These are phyloP conservation scores for Alternaria longipes DNA, from an alignment of 2,329 filamentous ascomycete species.

Conservation along the genomic window DNA sequence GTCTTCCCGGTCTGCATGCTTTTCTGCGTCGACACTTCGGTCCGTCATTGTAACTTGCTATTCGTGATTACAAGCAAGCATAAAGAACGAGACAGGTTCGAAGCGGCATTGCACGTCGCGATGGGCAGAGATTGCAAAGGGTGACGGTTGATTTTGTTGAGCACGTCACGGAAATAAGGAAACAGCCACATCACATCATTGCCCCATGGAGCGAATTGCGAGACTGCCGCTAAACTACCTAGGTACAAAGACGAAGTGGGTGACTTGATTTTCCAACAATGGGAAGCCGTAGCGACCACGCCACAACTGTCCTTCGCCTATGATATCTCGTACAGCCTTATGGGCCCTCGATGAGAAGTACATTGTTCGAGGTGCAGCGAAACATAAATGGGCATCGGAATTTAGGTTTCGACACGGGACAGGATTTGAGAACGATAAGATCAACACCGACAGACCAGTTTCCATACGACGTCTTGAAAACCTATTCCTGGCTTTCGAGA, in stretches of 20 bases:
- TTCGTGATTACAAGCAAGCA: background rate
- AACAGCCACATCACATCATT: background rate
- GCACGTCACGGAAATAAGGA: constrained; percentile 7
- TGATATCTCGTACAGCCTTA: background rate
- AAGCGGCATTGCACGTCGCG: background rate
- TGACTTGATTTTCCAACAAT: constrained; percentile 7
- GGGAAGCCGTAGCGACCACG: background rate
- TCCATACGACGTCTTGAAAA: background rate
- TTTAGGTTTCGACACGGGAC: background rate
- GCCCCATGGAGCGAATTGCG: background rate
- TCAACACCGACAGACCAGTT: background rate
- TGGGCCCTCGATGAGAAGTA: background rate
- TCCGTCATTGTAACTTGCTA: constrained; percentile 2
- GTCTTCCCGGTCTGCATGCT: background rate
- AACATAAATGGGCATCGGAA: background rate
- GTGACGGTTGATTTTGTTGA: background rate
- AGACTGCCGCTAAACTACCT: background rate
- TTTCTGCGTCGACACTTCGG: background rate
- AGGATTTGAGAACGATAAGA: background rate
- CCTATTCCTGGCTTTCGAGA: background rate
- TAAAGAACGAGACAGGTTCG: background rate
- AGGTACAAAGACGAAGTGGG: background rate
- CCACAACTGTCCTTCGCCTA: background rate
- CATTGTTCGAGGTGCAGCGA: background rate
- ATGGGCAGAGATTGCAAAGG: background rate